Evolutionary conservation across 257 asterid genomes (phyloP).

Genomic region (Solanum virginianum): DNA sequence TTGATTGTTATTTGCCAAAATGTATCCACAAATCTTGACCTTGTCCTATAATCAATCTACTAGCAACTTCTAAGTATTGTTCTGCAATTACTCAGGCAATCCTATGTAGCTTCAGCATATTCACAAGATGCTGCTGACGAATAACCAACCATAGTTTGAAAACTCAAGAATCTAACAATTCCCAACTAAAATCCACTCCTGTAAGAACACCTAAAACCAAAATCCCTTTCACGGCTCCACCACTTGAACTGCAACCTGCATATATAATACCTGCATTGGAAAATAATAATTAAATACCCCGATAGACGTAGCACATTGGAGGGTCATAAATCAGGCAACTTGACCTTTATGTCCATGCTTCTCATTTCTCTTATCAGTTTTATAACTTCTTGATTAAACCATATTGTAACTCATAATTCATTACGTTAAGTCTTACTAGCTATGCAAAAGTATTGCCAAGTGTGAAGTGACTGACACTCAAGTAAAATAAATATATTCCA

Average conservation of each 20-base stretch:
- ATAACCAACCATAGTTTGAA: slow-evolving; percentile 7
- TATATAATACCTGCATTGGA: background rate
- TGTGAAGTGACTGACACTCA: background rate
- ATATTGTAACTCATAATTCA: background rate
- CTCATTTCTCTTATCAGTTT: background rate
- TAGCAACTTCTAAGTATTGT: background rate
- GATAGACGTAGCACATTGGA: background rate
- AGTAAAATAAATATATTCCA: background rate
- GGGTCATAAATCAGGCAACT: background rate
- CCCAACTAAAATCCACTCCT: slow-evolving; percentile 17
- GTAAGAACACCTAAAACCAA: slow-evolving; percentile 15
- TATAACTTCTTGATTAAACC: background rate
- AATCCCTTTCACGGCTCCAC: slow-evolving; percentile 15
- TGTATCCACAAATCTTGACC: background rate
- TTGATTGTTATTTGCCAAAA: slow-evolving; percentile 4
- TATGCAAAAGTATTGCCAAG: no score
- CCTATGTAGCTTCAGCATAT: slow-evolving; percentile 3
- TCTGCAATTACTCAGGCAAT: background rate
- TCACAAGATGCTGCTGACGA: slow-evolving; percentile 13
- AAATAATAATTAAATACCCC: background rate
- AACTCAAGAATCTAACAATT: slow-evolving; percentile 9
- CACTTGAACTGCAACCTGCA: slow-evolving; percentile 26
- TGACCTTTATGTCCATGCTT: background rate
- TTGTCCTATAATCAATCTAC: slow-evolving; percentile 4
- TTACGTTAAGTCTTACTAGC: background rate